Evolutionary conservation across 176 grass and related monocot genomes (phyloP), one percentile per base, ranked within the genome.

Genomic region (Coix lacrymajobi): DNA sequence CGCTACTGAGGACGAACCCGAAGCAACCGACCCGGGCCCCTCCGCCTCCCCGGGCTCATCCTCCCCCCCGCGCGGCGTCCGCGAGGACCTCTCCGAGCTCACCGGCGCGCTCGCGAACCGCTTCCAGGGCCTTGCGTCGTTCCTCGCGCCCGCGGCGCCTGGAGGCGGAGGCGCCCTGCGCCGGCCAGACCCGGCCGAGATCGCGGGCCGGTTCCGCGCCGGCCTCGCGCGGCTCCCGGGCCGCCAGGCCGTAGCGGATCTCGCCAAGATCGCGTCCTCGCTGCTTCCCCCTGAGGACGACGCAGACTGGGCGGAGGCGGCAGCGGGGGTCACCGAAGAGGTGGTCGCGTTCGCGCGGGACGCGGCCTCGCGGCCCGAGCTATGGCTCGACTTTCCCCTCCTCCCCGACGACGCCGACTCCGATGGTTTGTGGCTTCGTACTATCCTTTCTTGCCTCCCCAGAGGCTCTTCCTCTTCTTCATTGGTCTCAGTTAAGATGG

Each of bases 21-120:
- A 80, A 6, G 29, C 13, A 31, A 43, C 19, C 0, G 79, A 69
- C 38, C 28, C 4, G 25, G 40, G 31, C 4, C 28, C 84, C 29
- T 40, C 76, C 29, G 40, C 74, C 20, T 73, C 83, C 16, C 6
- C 64, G 11, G 30, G 44, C 4, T 60, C 69, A 1, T 13, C 30
- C 16, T 86, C 87, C 0, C 89, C 94, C 13, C 82, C 85, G 22
- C 83, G 88, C 57, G 91, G 96, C 52, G 96, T 95, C 37, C 94
- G 94, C 75, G 96, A 95, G 66, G 92, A 98, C 68, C 81, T 98
- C 75, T 92, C 96, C 36, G 90, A 95, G 85, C 79, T 98, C 88
- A 93, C 92, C 26, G 74, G 85, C 80, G 89, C 90, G 32, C 80
- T 97, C 33, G 82, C 90, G 0, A 62, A 87, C 80, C 95, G 87